A percentile compares a stretch with the other conserved stretches of the same genome.
These are phyloP conservation scores for Anthoceros angustus DNA, from an alignment of 225 moss, liverwort and hornwort genomes.

Conservation along the genomic window DNA sequence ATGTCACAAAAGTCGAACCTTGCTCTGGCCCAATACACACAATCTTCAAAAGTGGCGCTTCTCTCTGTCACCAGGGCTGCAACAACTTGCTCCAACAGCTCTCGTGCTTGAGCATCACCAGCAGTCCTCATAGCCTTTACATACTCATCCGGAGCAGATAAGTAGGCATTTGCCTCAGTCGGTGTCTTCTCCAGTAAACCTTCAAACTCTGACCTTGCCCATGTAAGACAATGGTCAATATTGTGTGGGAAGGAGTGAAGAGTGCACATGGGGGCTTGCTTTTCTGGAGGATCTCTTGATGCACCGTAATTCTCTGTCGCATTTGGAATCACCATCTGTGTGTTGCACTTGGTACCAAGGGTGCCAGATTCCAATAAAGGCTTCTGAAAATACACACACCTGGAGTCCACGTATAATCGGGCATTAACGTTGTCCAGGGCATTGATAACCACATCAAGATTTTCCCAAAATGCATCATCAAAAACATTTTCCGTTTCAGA, in stretches of 20 bases:
- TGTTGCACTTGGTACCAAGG: constrained; percentile 92
- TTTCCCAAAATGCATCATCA: constrained; percentile 86
- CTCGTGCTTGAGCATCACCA: constrained; percentile 84
- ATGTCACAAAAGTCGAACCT: background rate
- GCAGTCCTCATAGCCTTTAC: constrained; percentile 55
- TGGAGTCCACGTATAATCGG: constrained; percentile 81
- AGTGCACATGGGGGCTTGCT: constrained; percentile 98
- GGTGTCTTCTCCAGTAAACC: constrained; percentile 92
- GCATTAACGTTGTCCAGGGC: constrained; percentile 96
- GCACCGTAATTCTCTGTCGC: constrained; percentile 94
- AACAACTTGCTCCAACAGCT: constrained; percentile 77
- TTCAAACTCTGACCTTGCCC: constrained; percentile 98
- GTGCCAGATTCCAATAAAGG: constrained; percentile 92
- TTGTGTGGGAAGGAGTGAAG: constrained; percentile 96
- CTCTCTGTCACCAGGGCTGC: constrained; percentile 78
- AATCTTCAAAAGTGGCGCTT: constrained; percentile 61
- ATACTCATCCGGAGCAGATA: constrained; percentile 67
- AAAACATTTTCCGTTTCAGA: constrained; percentile 72
- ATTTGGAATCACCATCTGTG: constrained; percentile 93
- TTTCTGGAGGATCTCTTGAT: constrained; percentile 86
- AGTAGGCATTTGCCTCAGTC: constrained; percentile 62
- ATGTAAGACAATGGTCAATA: constrained; percentile 93
- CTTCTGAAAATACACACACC: constrained; percentile 95
- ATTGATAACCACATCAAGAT: constrained; percentile 59
- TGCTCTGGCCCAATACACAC: constrained; percentile 56